These are phyloP conservation scores for Mucor ambiguus DNA, from an alignment of 371 early-diverging fungal genomes.

Conservation along the genomic window DNA sequence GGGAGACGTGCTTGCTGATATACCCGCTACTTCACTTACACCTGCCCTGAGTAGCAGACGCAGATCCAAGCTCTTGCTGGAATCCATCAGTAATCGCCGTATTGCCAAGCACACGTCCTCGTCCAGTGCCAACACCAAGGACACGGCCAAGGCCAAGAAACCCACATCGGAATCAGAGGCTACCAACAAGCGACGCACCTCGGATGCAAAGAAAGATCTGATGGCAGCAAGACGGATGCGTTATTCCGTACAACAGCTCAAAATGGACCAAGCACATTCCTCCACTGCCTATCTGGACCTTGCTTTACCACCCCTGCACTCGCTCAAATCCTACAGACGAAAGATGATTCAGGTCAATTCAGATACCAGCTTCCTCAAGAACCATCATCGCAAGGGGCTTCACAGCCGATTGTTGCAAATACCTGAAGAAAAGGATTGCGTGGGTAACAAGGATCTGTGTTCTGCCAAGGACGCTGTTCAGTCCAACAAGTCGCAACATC, in stretches of 20 bases:
- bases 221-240: slow-evolving; percentile 22
- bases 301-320: slow-evolving; percentile 33
- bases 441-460: not conserved
- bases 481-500: not conserved
- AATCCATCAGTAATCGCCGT: slow-evolving; percentile 28
- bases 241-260: slow-evolving; percentile 21
- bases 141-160: slow-evolving; percentile 1
- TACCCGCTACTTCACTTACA: not conserved
- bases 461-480: not conserved
- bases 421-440: not conserved
- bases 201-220: slow-evolving; percentile 29
- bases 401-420: slow-evolving; percentile 2
- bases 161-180: slow-evolving; percentile 14
- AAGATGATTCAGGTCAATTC: slow-evolving; percentile 27
- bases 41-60: not conserved
- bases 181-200: slow-evolving; percentile 7
- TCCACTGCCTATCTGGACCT: slow-evolving; percentile 47
- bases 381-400: slow-evolving; percentile 4
- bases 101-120: slow-evolving; percentile 5
- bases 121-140: not conserved
- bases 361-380: slow-evolving; percentile 10
- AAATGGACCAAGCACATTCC: slow-evolving; percentile 24
- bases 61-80: slow-evolving; percentile 20
- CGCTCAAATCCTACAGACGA: slow-evolving; percentile 15
- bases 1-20: slow-evolving; percentile 8